Conservation (phyloP, 768 basidiomycete species). For the Trametes cinnabarina region DNA sequence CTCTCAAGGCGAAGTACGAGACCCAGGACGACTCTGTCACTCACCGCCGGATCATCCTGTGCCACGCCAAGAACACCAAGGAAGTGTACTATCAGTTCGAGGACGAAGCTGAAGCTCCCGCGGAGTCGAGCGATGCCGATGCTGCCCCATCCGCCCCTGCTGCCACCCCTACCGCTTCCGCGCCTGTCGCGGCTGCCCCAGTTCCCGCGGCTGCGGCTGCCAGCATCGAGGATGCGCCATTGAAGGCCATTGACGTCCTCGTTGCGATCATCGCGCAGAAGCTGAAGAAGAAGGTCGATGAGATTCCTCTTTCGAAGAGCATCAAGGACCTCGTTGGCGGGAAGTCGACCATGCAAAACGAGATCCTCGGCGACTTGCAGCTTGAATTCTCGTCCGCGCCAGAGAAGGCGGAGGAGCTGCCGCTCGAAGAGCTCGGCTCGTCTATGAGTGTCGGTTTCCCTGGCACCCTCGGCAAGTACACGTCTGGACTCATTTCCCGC, state of each 20-base stretch:
- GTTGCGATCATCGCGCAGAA: conserved; percentile 93
- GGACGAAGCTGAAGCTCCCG: conserved; percentile 62
- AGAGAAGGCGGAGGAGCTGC: conserved; percentile 97
- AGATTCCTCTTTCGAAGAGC: conserved; percentile 86
- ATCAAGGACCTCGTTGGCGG: conserved; percentile 99
- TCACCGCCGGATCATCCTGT: conserved; percentile 77
- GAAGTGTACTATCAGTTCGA: conserved; percentile 99
- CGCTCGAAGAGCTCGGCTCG: conserved; percentile 92
- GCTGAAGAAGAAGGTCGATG: conserved; percentile 90
- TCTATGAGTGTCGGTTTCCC: conserved; percentile 77
- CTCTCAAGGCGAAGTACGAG: conserved; percentile 93
- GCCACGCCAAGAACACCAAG: conserved; percentile 92
- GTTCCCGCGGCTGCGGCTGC: conserved; percentile 62
- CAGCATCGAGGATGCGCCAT: conserved; percentile 83
- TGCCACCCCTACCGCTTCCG: conserved; percentile 37
- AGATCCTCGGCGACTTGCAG: conserved; percentile 95
- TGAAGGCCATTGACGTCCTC: conserved; percentile 89
- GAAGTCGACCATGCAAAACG: conserved; percentile 98
- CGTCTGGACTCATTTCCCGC: conserved; percentile 84
- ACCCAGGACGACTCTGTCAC: conserved; percentile 80
- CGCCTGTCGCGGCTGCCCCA: conserved; percentile 41
- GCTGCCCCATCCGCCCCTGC: conserved; percentile 38
- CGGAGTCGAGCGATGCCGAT: conserved; percentile 34
- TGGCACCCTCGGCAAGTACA: conserved; percentile 92
- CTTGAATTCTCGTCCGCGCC: conserved; percentile 93